Evolutionary conservation across 257 asterid genomes (phyloP), one percentile per base, ranked within the genome.

Genomic region (Thymus mandschuricus): DNA sequence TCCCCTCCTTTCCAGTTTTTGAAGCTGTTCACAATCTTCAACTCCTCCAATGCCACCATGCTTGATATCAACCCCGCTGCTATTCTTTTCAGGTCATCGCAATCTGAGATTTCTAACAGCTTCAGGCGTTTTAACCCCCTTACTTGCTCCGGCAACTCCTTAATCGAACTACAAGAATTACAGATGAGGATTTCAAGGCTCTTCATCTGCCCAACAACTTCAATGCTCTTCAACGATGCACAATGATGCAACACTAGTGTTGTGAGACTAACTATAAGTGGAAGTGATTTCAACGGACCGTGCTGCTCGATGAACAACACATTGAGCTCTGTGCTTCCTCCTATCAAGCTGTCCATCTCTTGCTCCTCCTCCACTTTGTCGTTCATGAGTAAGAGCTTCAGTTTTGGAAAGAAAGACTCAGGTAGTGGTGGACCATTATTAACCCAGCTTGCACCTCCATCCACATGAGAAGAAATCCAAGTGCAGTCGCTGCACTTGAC

Each of bases 281-380:
- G 30, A 44, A 66, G 69, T 31, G 2, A 34, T 34, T 34, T 34
- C 38, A 34, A 1, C 38, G 1, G 0, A 34, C 38, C 38, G 4
- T 21, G 21, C 21, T 34, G 4, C 38, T 34, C 38, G 38, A 34
- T 34, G 38, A 34, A 34, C 2, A 34, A 34, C 38, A 34, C 38
- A 2, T 34, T 34, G 4, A 88, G 98, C 96, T 21, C 21, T 21
- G 21, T 21, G 21, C 21, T 21, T 21, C 21, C 21, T 21, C 21
- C 21, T 21, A 21, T 21, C 21, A 21, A 21, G 21, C 21, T 21
- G 21, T 21, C 21, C 21, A 21, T 21, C 21, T 21, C 21, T 21
- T 21, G 21, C 21, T 21, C 21, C 21, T 21, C 21, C 21, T 21
- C 21, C 21, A 21, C 21, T 21, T 21, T 21, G 0, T 21, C 21